phyloP scores from a whole-genome alignment of 345 rosid species.

The Linum usitatissimum region DNA sequence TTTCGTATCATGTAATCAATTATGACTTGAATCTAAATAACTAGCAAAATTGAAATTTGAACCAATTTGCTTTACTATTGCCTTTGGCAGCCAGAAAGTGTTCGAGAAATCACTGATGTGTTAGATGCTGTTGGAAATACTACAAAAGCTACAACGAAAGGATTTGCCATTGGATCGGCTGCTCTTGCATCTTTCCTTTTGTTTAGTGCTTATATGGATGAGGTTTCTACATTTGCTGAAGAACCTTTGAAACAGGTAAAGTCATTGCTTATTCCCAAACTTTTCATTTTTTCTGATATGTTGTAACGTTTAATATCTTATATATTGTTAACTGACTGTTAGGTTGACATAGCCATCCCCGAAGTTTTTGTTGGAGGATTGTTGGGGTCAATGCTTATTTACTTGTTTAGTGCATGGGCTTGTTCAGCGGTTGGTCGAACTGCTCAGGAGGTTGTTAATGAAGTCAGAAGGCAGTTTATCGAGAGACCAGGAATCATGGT shows the following conservation, averaged over 20 bases:
- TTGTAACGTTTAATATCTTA: background rate
- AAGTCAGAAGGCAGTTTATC: conserved; percentile 95
- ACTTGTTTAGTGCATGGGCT: conserved; percentile 91
- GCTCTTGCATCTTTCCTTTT: conserved; percentile 98
- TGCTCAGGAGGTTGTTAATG: conserved; percentile 99
- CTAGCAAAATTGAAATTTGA: background rate
- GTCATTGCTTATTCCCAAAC: background rate
- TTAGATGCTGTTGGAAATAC: conserved; percentile 99
- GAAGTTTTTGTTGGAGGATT: conserved; percentile 94
- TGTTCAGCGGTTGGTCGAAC: conserved; percentile 96
- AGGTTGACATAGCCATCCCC: conserved; percentile 98
- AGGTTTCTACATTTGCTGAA: conserved; percentile 74
- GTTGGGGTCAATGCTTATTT: conserved; percentile 95
- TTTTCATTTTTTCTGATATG: conserved; percentile 12
- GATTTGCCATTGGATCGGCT: conserved; percentile 99
- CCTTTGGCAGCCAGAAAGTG: conserved; percentile 75
- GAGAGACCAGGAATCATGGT: conserved; percentile 99
- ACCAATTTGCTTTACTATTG: background rate
- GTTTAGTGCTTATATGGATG: conserved; percentile 99
- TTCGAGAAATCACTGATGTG: conserved; percentile 91
- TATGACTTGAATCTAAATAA: too few relatives aligned
- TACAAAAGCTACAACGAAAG: conserved; percentile 98
- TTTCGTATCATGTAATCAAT: too few relatives aligned
- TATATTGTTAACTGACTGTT: conserved; percentile 13
- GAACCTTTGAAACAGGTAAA: conserved; percentile 73